phyloP scores from a whole-genome alignment of 2,329 filamentous ascomycete genomes.

The Mollisiaceae sp. region DNA sequence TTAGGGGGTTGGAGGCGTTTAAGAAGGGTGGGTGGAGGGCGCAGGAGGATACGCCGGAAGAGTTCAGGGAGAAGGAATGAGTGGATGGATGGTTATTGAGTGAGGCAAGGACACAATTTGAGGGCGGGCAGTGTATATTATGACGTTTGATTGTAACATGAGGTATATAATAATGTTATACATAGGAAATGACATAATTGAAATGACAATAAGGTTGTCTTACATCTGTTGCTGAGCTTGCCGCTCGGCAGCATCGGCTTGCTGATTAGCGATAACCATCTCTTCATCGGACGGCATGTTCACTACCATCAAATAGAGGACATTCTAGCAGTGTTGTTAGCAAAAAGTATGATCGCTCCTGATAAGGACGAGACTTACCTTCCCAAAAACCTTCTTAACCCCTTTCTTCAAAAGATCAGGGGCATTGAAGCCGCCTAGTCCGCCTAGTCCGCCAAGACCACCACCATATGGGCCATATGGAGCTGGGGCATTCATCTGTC shows the following conservation, averaged over 20 bases:
- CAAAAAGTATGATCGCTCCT: neutral
- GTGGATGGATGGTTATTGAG: too few relatives aligned
- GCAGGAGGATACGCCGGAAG: conserved; percentile 59
- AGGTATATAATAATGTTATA: neutral
- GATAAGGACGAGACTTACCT: neutral
- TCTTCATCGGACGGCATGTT: conserved; percentile 1
- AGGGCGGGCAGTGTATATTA: neutral
- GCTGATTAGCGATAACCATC: neutral
- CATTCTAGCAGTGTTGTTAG: neutral
- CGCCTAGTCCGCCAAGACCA: neutral
- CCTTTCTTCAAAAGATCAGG: conserved; percentile 1
- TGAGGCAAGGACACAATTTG: neutral
- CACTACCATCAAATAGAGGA: neutral
- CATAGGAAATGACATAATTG: neutral
- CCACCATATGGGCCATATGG: neutral
- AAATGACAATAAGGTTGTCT: neutral
- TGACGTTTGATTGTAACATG: neutral
- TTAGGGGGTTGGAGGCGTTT: conserved; percentile 57
- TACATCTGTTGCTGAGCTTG: neutral
- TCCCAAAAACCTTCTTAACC: conserved; percentile 1
- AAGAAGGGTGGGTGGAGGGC: conserved; percentile 56
- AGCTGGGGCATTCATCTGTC: neutral
- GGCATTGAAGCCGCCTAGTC: neutral
- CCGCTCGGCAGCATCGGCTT: neutral
- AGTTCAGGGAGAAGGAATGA: conserved; percentile 42